Base-by-base conservation (phyloP, 1,284 basidiomycete species). In the Rhodotorula sp. region DNA sequence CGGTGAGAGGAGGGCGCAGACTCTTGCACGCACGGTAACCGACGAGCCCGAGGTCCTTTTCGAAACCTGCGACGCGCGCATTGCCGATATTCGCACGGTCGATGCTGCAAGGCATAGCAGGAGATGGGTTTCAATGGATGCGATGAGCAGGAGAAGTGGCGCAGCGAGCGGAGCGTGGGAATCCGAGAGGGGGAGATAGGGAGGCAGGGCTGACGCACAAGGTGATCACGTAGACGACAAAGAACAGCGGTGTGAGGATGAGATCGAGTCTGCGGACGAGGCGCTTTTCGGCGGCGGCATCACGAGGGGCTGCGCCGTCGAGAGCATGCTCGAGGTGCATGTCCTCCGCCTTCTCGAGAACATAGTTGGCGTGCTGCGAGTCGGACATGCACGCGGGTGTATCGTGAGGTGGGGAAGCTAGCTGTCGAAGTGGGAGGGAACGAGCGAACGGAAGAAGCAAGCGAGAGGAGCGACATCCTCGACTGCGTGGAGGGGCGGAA, bases 171-270 rank as follows among this genome's bases (percentile, higher is more conserved):
- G 25, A 15, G 6, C 37, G 25, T 5, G 2, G 25, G 5, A 2
- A 9, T 3, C 22, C 1, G 55, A 1, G 37, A 5, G 25, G 13
- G 2, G 37, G 55, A 12, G 12, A 13, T 6, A 10, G 17, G 32
- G 54, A 36, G 17, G 21, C 15, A 36, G 34, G 8, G 32, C 36
- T 36, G 55, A 37, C 55, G 25, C 37, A 37, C 36, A 57, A 57
- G 25, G 55, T 57, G 55, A 57, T 57, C 19, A 57, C 13, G 55
- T 39, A 57, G 55, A 57, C 55, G 25, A 57, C 25, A 37, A 57
- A 57, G 37, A 57, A 57, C 36, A 57, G 55, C 22, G 55, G 55
- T 3, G 55, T 39, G 32, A 57, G 55, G 32, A 57, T 15, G 22
- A 57, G 55, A 27, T 57, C 55, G 55, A 57, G 55, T 27, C 39